Base-by-base conservation (phyloP, 306 rosid genomes). In the Prunus mira region DNA sequence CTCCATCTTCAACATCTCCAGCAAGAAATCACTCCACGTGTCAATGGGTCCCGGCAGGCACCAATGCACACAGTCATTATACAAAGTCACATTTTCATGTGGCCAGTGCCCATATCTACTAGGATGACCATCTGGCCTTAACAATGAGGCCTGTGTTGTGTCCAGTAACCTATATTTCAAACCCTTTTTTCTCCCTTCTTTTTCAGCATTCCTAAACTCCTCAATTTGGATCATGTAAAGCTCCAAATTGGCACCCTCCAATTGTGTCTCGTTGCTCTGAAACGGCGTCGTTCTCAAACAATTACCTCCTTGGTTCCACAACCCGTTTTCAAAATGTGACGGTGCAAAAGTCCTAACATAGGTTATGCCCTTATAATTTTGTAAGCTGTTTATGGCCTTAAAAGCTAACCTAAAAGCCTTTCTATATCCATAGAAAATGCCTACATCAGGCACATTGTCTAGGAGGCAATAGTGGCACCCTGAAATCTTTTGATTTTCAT, bases 61-160 rank as follows among this genome's bases (percentile, higher is more conserved):
- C 97, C 96, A 96, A 32, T 96, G 99, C 24, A 93, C 93, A 83
- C 99, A 96, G 51, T 96, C 99, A 73, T 93, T 92, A 55, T 84
- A 86, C 82, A 91, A 65, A 9, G 93, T 92, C 46, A 84, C 94
- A 43, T 89, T 93, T 14, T 81, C 96, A 49, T 85, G 27, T 0
- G 98, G 90, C 98, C 93, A 89, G 79, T 92, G 99, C 1, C 99
- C 96, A 76, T 83, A 91, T 50, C 52, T 82, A 81, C 97, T 89
- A 1, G 99, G 99, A 22, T 96, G 98, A 5, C 99, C 99, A 80
- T 96, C 99, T 49, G 97, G 99, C 67, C 99, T 91, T 70, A 89
- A 70, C 74, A 86, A 47, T 54, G 75, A 54, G 5, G 98, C 91
- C 63, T 81, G 88, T 49, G 96, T 96, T 0, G 89, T 80, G 75